These are phyloP conservation scores for Veloporphyrellus conicus DNA, from an alignment of 1,284 basidiomycete genomes.

Conservation along the genomic window DNA sequence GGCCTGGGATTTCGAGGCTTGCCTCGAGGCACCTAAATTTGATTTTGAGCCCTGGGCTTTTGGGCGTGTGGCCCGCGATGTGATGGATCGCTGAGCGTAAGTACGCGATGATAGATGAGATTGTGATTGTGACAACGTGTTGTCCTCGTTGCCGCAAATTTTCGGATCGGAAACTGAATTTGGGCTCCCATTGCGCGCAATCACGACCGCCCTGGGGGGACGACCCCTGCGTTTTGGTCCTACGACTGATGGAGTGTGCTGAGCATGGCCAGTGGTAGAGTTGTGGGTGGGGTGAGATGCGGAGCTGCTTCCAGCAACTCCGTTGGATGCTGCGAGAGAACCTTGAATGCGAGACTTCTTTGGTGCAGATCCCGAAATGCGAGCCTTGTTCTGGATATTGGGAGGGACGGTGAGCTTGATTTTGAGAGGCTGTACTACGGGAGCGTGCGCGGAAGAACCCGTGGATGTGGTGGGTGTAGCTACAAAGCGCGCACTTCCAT, in stretches of 20 bases:
- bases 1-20: constrained; percentile 33
- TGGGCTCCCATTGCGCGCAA: constrained; percentile 27
- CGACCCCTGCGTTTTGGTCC: constrained; percentile 51
- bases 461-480: constrained; percentile 27
- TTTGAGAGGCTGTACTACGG: constrained; percentile 51
- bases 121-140: constrained; percentile 35
- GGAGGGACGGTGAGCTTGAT: constrained; percentile 70
- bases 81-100: constrained; percentile 18
- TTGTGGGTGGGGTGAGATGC: constrained; percentile 9
- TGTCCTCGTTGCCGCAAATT: constrained; percentile 30
- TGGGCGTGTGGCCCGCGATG: constrained; percentile 26
- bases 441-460: constrained; percentile 22
- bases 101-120: constrained; percentile 30
- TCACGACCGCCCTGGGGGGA: constrained; percentile 45
- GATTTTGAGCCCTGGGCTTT: constrained; percentile 22
- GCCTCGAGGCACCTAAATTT: constrained; percentile 36
- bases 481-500: constrained; percentile 29
- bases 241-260: constrained; percentile 24
- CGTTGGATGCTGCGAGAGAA: constrained; percentile 12
- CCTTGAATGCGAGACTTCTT: constrained; percentile 22
- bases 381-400: constrained; percentile 44
- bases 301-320: constrained; percentile 20
- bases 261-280: constrained; percentile 30
- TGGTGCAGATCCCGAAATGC: constrained; percentile 22
- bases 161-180: constrained; percentile 19